Evolutionary conservation across 2,329 filamentous ascomycete species (phyloP).

Genomic region (Trichoderma sp.): DNA sequence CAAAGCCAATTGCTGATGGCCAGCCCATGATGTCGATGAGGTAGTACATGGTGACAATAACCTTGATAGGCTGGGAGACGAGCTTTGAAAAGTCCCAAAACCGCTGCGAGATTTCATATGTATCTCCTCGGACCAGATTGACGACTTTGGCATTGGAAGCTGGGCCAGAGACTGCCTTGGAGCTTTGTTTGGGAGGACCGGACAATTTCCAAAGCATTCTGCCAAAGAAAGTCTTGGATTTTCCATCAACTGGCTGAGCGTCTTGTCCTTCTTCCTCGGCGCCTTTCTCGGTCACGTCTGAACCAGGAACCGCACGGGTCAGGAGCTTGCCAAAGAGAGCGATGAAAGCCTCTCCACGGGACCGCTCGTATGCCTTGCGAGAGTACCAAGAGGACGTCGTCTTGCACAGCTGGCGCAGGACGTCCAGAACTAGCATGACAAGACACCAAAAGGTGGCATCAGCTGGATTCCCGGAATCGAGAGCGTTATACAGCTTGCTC

Average conservation of each 20-base stretch:
- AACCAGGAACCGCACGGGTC: constrained; percentile 38
- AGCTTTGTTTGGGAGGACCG: constrained; percentile 23
- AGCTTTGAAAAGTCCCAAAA: constrained; percentile 87
- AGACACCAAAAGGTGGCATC: constrained; percentile 38
- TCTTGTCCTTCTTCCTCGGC: constrained; percentile 21
- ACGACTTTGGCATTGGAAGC: constrained; percentile 89
- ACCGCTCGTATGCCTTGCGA: constrained; percentile 79
- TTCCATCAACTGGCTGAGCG: neutral
- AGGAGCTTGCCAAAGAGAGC: constrained; percentile 38
- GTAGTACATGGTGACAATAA: constrained; percentile 64
- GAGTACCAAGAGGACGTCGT: constrained; percentile 66
- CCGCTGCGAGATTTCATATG: constrained; percentile 75
- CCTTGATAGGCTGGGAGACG: constrained; percentile 70
- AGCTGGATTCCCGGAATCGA: constrained; percentile 30
- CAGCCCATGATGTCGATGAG: constrained; percentile 74
- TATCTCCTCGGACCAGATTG: constrained; percentile 79
- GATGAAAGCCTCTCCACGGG: constrained; percentile 63
- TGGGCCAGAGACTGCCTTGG: neutral
- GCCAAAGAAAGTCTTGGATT: neutral
- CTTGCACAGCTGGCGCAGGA: constrained; percentile 34
- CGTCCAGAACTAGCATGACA: constrained; percentile 36
- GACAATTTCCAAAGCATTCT: constrained; percentile 24
- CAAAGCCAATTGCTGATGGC: constrained; percentile 70
- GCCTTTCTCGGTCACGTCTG: constrained; percentile 37
- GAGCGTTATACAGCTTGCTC: constrained; percentile 35